Percentiles rank a stretch among this genome's conserved stretches.
Conservation (phyloP, 2,329 filamentous ascomycete genomes). For the Bertia moriformis region DNA sequence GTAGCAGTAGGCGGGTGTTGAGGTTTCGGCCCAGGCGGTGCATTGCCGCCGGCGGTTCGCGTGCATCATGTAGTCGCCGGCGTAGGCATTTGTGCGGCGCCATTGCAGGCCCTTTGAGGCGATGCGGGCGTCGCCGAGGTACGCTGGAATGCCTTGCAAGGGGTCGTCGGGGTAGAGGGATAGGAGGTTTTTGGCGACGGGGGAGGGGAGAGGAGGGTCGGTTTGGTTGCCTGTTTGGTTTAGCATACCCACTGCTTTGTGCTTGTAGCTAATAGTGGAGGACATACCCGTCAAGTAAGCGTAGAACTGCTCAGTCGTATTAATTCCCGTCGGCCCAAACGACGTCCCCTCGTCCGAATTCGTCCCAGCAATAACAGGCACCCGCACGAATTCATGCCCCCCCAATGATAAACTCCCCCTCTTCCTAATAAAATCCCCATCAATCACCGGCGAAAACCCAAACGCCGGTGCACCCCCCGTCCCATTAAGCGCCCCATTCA, state of each 20-base stretch:
- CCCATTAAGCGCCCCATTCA: constrained; percentile 26
- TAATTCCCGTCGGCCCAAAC: constrained; percentile 36
- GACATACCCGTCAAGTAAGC: constrained; percentile 17
- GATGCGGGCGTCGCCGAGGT: constrained; percentile 16
- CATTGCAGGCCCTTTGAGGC: constrained; percentile 27
- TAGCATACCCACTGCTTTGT: constrained; percentile 9
- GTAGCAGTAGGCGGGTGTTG: constrained; percentile 18
- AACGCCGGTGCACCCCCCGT: constrained; percentile 12
- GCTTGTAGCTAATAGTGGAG: constrained; percentile 6
- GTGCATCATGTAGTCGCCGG: constrained; percentile 38
- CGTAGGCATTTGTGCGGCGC: constrained; percentile 36
- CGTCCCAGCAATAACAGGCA: constrained; percentile 47
- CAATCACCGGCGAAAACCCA: constrained; percentile 27
- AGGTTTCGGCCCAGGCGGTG: constrained; percentile 28
- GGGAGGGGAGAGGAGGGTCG: constrained; percentile 7
- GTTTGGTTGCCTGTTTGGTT: constrained; percentile 3
- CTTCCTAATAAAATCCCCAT: constrained; percentile 38
- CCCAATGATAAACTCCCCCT: constrained; percentile 36
- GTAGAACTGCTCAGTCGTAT: constrained; percentile 36
- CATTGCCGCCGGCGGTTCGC: constrained; percentile 36
- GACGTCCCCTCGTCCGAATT: constrained; percentile 52
- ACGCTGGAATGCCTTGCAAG: constrained; percentile 28
- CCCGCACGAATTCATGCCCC: constrained; percentile 43
- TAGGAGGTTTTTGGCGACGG: constrained; percentile 19
- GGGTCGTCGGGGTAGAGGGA: constrained; percentile 34